Conservation (phyloP, 1,139 yeast species). For the Yamadazyma trypodendri region DNA sequence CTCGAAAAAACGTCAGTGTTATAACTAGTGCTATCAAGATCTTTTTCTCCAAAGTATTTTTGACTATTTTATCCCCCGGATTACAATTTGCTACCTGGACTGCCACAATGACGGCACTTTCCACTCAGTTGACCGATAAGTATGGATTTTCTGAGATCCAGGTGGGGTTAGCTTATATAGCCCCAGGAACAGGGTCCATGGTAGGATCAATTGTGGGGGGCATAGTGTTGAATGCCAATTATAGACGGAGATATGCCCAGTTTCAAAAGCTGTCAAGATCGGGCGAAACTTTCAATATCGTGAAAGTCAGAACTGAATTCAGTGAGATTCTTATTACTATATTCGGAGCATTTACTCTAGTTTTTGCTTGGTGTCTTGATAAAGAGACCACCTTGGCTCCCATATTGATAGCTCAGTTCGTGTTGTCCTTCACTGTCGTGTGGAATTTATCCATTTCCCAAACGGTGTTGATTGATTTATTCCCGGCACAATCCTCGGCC, state of each 20-base stretch:
- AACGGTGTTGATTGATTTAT: conserved; percentile 31
- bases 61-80: conserved; percentile 50
- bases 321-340: conserved; percentile 29
- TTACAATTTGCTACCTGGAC: conserved; percentile 68
- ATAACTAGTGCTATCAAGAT: conserved; percentile 48
- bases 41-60: conserved; percentile 28
- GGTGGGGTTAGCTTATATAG: conserved; percentile 63
- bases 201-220: conserved; percentile 51
- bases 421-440: conserved; percentile 38
- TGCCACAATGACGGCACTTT: conserved; percentile 62
- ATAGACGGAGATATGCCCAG: conserved; percentile 25
- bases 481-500: conserved; percentile 29
- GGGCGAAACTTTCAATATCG: conserved; percentile 19
- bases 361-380: conserved; percentile 73
- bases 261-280: conserved; percentile 28
- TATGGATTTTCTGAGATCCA: conserved; percentile 53
- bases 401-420: conserved; percentile 54
- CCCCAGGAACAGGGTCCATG: conserved; percentile 62
- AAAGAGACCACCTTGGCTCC: conserved; percentile 49
- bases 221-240: conserved; percentile 43
- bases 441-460: conserved; percentile 24
- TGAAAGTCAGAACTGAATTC: conserved; percentile 28
- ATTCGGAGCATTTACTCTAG: conserved; percentile 31
- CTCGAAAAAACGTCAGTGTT: conserved; percentile 22
- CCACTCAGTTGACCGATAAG: conserved; percentile 47